Evolutionary conservation across 116 monocot species (phyloP), one percentile per base, ranked within the genome.

Genomic region (Phalaenopsis hybrid): DNA sequence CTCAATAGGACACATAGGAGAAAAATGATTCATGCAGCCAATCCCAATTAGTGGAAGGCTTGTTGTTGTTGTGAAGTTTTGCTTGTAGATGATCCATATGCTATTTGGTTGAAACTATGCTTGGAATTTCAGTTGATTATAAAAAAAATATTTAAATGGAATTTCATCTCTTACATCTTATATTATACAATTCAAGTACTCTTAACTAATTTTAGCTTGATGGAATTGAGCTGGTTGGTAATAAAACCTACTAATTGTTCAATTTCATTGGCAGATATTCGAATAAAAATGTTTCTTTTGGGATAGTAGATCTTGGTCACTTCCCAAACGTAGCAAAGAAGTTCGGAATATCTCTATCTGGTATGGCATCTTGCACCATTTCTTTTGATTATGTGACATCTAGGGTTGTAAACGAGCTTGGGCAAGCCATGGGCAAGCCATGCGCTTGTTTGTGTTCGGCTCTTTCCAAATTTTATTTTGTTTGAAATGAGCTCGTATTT

Each of bases 241-340:
- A 51, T 0, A 51, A 48, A 28, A 72, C 34, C 72, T 72, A 37
- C 37, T 37, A 7, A 72, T 37, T 72, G 28, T 72, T n/a, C 46
- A 28, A 77, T 52, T 79, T 80, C 86, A 37, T 21, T 86, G 81
- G 67, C 89, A 95, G 99, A 86, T 99, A 93, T 84, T 93, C 95
- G 5, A 99, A 90, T 84, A 99, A 91, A 81, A 93, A 85, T 55
- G 79, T 95, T 46, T 95, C 99, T 75, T 99, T 95, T 89, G 99
- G 93, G 23, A 85, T 92, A 81, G 73, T 99, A 65, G 95, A 99
- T 85, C 85, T 99, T 81, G 99, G 99, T 41, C 99, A 87, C 79
- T 99, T 95, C 73, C 92, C 99, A 75, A 95, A 93, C 91, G 92
- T 83, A 79, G 95, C 99, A 65, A 89, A 90, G 44, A 92, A 86